phyloP scores from a whole-genome alignment of 306 rosid genomes.

The Sechiopsis laciniata region DNA sequence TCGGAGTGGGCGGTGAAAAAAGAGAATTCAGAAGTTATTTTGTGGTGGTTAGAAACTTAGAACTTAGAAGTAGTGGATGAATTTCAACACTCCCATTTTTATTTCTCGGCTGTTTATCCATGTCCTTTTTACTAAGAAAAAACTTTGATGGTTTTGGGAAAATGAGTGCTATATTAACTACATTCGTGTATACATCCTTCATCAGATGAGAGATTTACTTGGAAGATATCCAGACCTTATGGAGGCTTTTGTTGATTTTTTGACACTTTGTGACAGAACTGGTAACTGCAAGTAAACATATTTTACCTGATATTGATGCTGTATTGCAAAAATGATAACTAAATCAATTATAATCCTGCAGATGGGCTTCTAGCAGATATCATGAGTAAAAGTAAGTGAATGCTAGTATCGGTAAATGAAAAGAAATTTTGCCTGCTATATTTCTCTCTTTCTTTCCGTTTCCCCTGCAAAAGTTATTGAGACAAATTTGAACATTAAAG shows the following conservation, averaged over 20 bases:
- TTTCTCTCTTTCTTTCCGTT: not conserved
- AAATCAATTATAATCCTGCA: conserved; percentile 35
- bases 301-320: not conserved
- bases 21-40: conserved; percentile 1
- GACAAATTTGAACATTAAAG: not conserved
- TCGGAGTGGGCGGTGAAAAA: not conserved
- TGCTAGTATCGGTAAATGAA: conserved; percentile 13
- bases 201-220: conserved; percentile 80
- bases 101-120: not conserved
- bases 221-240: conserved; percentile 89
- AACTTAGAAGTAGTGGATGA: conserved; percentile 1
- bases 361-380: conserved; percentile 95
- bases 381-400: conserved; percentile 75
- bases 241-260: conserved; percentile 81
- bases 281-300: conserved; percentile 41
- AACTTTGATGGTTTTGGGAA: conserved; percentile 11
- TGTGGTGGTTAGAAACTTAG: conserved; percentile 15
- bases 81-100: conserved; percentile 6
- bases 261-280: conserved; percentile 81
- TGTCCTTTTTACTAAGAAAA: not conserved
- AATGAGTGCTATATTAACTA: conserved; percentile 16
- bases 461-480: conserved; percentile 1
- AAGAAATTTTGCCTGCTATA: not conserved
- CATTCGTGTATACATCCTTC: conserved; percentile 19
- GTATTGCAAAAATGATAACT: not conserved